A percentile compares a stretch with the other conserved stretches of the same genome.
phyloP scores from a whole-genome alignment of 2,329 filamentous ascomycete species.

The Pyrenophora seminiperda region DNA sequence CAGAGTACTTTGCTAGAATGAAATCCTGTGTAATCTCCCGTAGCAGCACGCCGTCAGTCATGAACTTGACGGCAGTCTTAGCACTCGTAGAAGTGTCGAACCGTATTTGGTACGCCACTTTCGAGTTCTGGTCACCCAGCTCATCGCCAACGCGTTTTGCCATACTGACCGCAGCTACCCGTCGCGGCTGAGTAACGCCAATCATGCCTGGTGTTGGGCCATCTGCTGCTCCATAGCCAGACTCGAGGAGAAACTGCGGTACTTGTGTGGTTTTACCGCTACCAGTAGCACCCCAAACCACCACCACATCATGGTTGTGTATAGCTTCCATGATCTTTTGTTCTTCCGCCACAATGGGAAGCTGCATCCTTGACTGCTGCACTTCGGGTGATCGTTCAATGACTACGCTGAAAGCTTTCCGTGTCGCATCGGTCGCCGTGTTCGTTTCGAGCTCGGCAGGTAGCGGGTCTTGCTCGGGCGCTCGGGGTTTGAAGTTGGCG shows the following conservation, averaged over 20 bases:
- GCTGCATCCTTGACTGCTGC: constrained; percentile 74
- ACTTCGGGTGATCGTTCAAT: constrained; percentile 74
- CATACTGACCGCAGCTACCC: constrained; percentile 97
- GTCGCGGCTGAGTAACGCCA: constrained; percentile 89
- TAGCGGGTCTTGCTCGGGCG: constrained; percentile 71
- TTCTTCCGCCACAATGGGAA: constrained; percentile 93
- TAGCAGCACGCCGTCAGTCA: constrained; percentile 96
- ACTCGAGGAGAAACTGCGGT: constrained; percentile 93
- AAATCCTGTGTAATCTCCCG: constrained; percentile 92
- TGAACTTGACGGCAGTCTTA: constrained; percentile 93
- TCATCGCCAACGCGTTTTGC: constrained; percentile 89
- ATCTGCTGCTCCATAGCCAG: constrained; percentile 80
- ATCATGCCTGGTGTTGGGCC: constrained; percentile 90
- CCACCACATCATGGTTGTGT: constrained; percentile 85
- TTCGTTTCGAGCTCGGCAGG: constrained; percentile 67
- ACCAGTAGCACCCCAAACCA: constrained; percentile 93
- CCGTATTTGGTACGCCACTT: constrained; percentile 87
- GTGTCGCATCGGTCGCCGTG: constrained; percentile 60
- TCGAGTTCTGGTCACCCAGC: constrained; percentile 74
- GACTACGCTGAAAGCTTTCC: constrained; percentile 77
- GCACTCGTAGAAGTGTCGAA: constrained; percentile 84
- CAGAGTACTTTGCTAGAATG: constrained; percentile 84
- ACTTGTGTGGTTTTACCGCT: constrained; percentile 98
- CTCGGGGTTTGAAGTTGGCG: constrained; percentile 69
- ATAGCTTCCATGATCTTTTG: constrained; percentile 98